phyloP scores from a whole-genome alignment of 305 asterid genomes.

The Solanum chacoense region DNA sequence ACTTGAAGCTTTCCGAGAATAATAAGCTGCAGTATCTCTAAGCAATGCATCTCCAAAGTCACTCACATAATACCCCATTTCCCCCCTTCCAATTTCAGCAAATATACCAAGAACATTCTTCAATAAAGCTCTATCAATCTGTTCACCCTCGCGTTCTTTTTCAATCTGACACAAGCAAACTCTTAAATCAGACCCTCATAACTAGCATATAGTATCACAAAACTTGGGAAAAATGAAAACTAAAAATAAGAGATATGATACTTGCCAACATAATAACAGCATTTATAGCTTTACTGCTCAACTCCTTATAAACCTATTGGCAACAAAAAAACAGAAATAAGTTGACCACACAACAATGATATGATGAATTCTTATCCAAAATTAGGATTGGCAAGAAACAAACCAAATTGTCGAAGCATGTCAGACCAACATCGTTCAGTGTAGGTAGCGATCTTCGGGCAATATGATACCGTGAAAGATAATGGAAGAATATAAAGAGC shows the following conservation, averaged over 20 bases:
- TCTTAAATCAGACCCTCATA: neutral
- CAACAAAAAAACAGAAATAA: neutral
- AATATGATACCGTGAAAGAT: conserved; percentile 18
- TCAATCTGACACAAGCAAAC: conserved; percentile 18
- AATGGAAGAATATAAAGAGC: conserved; percentile 27
- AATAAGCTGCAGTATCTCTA: conserved; percentile 28
- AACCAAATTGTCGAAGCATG: conserved; percentile 18
- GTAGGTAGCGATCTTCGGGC: conserved; percentile 19
- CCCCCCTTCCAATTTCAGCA: conserved; percentile 27
- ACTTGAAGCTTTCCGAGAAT: conserved; percentile 27
- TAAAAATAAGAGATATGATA: neutral
- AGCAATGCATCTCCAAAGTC: conserved; percentile 30
- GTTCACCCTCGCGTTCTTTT: conserved; percentile 31
- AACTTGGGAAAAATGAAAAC: neutral
- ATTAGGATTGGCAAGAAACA: neutral
- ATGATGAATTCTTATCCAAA: neutral
- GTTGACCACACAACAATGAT: neutral
- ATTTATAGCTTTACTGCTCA: conserved; percentile 25
- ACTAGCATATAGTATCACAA: neutral
- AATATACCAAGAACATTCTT: conserved; percentile 28
- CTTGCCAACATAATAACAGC: conserved; percentile 26
- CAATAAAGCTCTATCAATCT: conserved; percentile 26
- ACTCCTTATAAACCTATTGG: conserved; percentile 24
- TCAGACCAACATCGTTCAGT: conserved; percentile 6
- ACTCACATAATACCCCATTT: conserved; percentile 19